Conservation (phyloP, 306 rosid species). For the Cicer chorassanicum region DNA sequence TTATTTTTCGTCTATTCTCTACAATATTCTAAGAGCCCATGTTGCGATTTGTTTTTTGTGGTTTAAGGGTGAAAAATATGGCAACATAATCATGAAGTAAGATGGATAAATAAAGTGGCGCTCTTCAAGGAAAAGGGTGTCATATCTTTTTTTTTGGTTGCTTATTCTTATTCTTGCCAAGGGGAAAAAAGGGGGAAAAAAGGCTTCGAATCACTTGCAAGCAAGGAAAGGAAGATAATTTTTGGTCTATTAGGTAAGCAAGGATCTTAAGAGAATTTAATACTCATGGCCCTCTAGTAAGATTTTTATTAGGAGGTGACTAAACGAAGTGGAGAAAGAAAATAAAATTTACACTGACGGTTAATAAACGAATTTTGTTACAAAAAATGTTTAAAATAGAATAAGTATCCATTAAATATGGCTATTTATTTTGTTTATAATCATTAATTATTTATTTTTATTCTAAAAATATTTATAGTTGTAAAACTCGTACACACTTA, state of each 20-base stretch:
- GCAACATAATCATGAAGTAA: slow-evolving; percentile 51
- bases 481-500: no score
- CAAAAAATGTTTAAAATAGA: no score
- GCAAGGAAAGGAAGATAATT: slow-evolving; percentile 42
- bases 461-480: no score
- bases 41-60: background rate
- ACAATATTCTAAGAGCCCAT: slow-evolving; percentile 20
- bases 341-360: no score
- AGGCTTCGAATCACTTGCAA: slow-evolving; percentile 46
- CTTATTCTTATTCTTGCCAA: slow-evolving; percentile 43
- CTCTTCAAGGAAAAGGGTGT: slow-evolving; percentile 52
- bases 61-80: slow-evolving; percentile 32
- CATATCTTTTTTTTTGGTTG: slow-evolving; percentile 32
- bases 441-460: no score
- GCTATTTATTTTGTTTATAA: no score
- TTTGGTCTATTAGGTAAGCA: slow-evolving; percentile 27
- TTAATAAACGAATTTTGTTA: no score
- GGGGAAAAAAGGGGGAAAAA: background rate
- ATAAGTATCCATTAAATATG: no score
- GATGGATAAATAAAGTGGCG: slow-evolving; percentile 53
- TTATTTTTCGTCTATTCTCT: background rate
- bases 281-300: slow-evolving; percentile 7
- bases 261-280: slow-evolving; percentile 20
- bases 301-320: slow-evolving; percentile 17
- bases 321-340: no score